Evolutionary conservation across 2,329 filamentous ascomycete genomes (phyloP).

Genomic region (Pseudogymnoascus sp.): DNA sequence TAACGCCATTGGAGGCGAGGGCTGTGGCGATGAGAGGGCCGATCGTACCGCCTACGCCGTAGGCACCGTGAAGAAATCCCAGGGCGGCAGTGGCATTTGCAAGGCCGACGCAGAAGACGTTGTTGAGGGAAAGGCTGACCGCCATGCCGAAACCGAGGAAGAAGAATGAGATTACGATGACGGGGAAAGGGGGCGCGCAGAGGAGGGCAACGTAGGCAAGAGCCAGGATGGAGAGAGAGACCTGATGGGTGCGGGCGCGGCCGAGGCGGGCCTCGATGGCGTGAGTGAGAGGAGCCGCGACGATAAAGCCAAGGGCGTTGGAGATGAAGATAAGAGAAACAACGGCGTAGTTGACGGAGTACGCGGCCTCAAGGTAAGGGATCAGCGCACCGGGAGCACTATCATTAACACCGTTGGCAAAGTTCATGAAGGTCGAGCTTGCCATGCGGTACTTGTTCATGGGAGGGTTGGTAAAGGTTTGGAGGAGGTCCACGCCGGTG

Average conservation of each 20-base stretch:
- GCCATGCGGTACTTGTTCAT: slow-evolving; percentile 66
- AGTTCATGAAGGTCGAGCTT: slow-evolving; percentile 55
- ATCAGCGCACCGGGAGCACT: slow-evolving; percentile 70
- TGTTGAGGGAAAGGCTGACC: slow-evolving; percentile 48
- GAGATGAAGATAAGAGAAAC: slow-evolving; percentile 78
- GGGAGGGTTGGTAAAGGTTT: slow-evolving; percentile 50
- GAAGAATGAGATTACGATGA: slow-evolving; percentile 61
- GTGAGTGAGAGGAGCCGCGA: slow-evolving; percentile 62
- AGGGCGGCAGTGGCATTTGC: slow-evolving; percentile 47
- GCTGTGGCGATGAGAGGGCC: slow-evolving; percentile 69
- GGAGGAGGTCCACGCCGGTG: slow-evolving; percentile 40
- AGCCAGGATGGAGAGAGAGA: slow-evolving; percentile 49
- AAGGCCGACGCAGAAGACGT: slow-evolving; percentile 51
- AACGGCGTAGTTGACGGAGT: slow-evolving; percentile 66
- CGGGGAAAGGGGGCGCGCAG: slow-evolving; percentile 60
- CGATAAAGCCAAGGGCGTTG: slow-evolving; percentile 69
- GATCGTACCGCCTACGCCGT: slow-evolving; percentile 55
- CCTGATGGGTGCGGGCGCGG: slow-evolving; percentile 53
- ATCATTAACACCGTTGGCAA: slow-evolving; percentile 67
- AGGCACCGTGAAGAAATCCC: slow-evolving; percentile 59
- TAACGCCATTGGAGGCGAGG: slow-evolving; percentile 51
- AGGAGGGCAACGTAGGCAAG: slow-evolving; percentile 59
- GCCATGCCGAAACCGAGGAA: slow-evolving; percentile 54
- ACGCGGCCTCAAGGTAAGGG: slow-evolving; percentile 69
- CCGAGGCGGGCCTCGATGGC: slow-evolving; percentile 54